phyloP scores from a whole-genome alignment of 164 flowering plant genomes.

The Nymphaea thermarum region DNA sequence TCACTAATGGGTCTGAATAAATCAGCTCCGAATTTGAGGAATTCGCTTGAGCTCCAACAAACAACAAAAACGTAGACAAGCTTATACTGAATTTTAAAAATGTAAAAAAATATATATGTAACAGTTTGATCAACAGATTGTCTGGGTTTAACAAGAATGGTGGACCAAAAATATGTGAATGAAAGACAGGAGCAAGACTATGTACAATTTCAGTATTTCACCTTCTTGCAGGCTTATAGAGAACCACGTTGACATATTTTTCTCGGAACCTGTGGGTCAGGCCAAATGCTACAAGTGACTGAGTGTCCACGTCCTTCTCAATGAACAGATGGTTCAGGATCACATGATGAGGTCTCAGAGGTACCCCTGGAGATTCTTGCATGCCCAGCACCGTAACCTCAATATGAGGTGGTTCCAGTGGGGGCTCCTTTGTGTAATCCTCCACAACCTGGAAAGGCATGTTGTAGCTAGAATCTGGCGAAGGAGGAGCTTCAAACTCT shows the following conservation, averaged over 20 bases:
- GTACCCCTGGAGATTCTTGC: constrained; percentile 19
- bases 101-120: too few relatives aligned
- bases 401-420: constrained; percentile 56
- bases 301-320: constrained; percentile 67
- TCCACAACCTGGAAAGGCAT: constrained; percentile 47
- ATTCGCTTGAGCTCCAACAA: too few relatives aligned
- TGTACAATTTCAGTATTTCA: constrained; percentile 5
- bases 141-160: too few relatives aligned
- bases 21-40: too few relatives aligned
- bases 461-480: constrained; percentile 73
- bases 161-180: too few relatives aligned
- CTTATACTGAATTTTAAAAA: too few relatives aligned
- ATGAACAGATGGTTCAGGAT: constrained; percentile 86
- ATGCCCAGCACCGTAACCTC: constrained; percentile 45
- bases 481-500: constrained; percentile 70
- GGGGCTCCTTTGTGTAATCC: constrained; percentile 78
- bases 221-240: constrained; percentile 73
- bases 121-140: too few relatives aligned
- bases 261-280: constrained; percentile 70
- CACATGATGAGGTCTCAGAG: constrained; percentile 63
- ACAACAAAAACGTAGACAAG: too few relatives aligned
- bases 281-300: constrained; percentile 74
- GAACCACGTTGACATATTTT: constrained; percentile 83
- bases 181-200: background rate
- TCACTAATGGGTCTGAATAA: too few relatives aligned